phyloP scores from a whole-genome alignment of 2,329 filamentous ascomycete genomes.

The Ophiostoma tasmaniense region DNA sequence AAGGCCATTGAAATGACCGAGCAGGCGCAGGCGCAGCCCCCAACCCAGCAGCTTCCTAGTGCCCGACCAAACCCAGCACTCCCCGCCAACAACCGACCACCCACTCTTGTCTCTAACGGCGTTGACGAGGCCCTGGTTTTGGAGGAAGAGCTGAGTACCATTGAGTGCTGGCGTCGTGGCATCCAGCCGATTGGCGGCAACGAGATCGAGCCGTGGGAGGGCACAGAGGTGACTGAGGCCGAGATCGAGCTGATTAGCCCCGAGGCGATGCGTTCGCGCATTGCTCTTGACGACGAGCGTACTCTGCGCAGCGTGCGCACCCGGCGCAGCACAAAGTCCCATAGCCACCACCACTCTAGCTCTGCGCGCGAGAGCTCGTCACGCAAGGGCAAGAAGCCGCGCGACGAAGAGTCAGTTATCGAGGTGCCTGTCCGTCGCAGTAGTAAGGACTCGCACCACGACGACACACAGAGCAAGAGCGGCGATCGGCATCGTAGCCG shows the following conservation, averaged over 20 bases:
- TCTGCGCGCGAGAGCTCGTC: constrained; percentile 14
- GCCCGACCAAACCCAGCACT: neutral
- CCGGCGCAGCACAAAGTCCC: constrained; percentile 23
- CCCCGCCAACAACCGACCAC: neutral
- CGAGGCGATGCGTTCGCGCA: constrained; percentile 41
- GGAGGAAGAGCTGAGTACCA: constrained; percentile 49
- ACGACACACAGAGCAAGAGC: constrained; percentile 20
- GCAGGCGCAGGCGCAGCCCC: constrained; percentile 14
- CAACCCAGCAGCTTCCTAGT: constrained; percentile 8
- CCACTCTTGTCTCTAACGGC: constrained; percentile 15
- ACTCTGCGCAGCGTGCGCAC: constrained; percentile 27
- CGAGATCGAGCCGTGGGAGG: constrained; percentile 19
- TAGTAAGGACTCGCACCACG: constrained; percentile 19
- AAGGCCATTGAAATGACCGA: constrained; percentile 25
- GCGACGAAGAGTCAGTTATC: neutral
- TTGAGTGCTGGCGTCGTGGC: constrained; percentile 52
- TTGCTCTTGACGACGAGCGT: constrained; percentile 26
- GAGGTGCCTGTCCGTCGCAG: neutral
- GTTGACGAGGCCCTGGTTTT: constrained; percentile 50
- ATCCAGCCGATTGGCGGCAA: constrained; percentile 36
- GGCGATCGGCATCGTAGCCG: constrained; percentile 27
- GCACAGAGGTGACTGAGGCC: constrained; percentile 10
- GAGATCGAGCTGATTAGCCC: constrained; percentile 52
- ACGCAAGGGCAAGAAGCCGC: constrained; percentile 13
- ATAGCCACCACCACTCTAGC: constrained; percentile 21